phyloP scores from a whole-genome alignment of 2,329 filamentous ascomycete genomes.

The Ceratocystis smalleyi region DNA sequence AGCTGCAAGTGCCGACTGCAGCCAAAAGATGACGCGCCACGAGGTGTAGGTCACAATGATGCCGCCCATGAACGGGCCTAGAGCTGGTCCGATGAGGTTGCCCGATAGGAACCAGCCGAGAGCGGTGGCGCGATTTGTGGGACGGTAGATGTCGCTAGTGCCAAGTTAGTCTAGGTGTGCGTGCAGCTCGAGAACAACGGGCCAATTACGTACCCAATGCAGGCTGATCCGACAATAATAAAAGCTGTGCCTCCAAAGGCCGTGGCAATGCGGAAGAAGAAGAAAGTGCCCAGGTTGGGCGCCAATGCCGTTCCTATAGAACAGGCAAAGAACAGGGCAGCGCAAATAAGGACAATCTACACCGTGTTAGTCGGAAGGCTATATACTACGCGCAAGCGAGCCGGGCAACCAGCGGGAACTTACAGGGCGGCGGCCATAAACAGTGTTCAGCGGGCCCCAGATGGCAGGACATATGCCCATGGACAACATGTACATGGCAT shows the following conservation, averaged over 20 bases:
- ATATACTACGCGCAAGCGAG: not conserved
- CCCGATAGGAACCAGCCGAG: slow-evolving; percentile 59
- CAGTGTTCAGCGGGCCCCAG: slow-evolving; percentile 56
- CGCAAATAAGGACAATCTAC: slow-evolving; percentile 35
- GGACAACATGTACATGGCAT: slow-evolving; percentile 58
- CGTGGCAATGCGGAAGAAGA: slow-evolving; percentile 57
- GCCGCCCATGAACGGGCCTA: slow-evolving; percentile 56
- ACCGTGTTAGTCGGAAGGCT: not conserved
- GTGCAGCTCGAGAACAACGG: not conserved
- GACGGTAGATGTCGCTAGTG: slow-evolving; percentile 42
- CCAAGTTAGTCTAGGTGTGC: not conserved
- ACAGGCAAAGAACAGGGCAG: slow-evolving; percentile 48
- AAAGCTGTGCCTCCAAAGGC: slow-evolving; percentile 64
- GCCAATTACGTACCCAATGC: slow-evolving; percentile 39
- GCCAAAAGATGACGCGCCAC: slow-evolving; percentile 65
- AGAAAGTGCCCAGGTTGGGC: slow-evolving; percentile 55
- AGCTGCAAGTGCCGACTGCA: slow-evolving; percentile 54
- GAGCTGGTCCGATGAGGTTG: slow-evolving; percentile 54
- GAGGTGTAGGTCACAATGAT: slow-evolving; percentile 59
- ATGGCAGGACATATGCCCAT: slow-evolving; percentile 58
- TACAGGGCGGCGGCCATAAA: slow-evolving; percentile 44
- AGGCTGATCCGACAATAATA: slow-evolving; percentile 53
- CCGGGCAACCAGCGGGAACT: slow-evolving; percentile 20
- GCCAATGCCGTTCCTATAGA: slow-evolving; percentile 59
- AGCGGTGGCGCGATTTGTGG: slow-evolving; percentile 54